Conservation (phyloP, 106 monocot genomes). For the Phalaenopsis equestris region DNA sequence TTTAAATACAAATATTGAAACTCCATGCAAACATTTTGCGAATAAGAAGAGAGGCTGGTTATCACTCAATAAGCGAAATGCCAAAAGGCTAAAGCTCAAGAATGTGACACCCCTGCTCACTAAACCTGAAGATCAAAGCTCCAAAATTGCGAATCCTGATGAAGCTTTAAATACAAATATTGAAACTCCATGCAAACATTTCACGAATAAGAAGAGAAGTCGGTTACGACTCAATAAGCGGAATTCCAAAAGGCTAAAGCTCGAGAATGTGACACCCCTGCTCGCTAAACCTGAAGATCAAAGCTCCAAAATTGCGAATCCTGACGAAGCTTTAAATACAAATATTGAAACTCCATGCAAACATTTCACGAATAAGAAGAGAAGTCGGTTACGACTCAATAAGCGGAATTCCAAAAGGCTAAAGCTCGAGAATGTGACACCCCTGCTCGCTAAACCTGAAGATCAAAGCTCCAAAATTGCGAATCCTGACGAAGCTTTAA, state of each 20-base stretch:
- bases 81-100: constrained; percentile 30
- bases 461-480: constrained; percentile 3
- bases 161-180: not conserved
- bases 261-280: not conserved
- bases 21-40: not conserved
- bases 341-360: not conserved
- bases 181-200: not conserved
- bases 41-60: constrained; percentile 35
- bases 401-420: constrained; percentile 29
- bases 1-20: not conserved
- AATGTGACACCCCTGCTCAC: constrained; percentile 20
- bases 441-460: constrained; percentile 42
- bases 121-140: constrained; percentile 25
- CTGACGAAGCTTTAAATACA: not conserved
- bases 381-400: constrained; percentile 20
- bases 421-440: too few relatives aligned
- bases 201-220: constrained; percentile 26
- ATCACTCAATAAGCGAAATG: constrained; percentile 16
- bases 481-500: not conserved
- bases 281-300: constrained; percentile 36
- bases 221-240: constrained; percentile 21
- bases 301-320: not conserved
- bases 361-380: constrained; percentile 17
- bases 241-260: constrained; percentile 32
- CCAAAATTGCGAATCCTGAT: not conserved